Evolutionary conservation across 345 rosid species (phyloP), one percentile per base, ranked within the genome.

Genomic region (Durio zibethinus): DNA sequence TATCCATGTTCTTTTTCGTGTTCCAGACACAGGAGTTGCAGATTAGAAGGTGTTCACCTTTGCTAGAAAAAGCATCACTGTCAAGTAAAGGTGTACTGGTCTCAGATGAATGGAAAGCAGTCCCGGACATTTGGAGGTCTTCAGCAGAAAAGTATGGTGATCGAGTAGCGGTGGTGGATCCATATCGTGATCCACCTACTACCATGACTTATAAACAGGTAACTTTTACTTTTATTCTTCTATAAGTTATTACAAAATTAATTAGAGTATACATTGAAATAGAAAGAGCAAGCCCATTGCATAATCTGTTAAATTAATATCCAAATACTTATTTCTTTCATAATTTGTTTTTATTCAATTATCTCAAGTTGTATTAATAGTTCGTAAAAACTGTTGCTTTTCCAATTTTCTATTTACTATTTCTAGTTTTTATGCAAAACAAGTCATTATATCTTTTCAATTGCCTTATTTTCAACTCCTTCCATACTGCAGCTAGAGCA

Each of bases 51-150:
- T 89, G 79, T 81, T 84, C 99, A 7, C 92, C 93, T 18, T 82
- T 83, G 74, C 85, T 93, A 54, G 96, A 92, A 84, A 83, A 82
- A 40, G 71, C 80, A 61, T 74, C 84, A 15, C 65, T 81, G 66
- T 76, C 83, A 54, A 60, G 75, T 21, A 80, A 60, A 74, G 84
- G 77, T 78, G 79, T 76, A 54, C 72, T 85, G 79, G 79, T 77
- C 25, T 83, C 83, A 76, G 83, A 85, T 74, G 92, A 92, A 50
- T 93, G 93, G 99, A 86, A 80, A 78, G 85, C 94, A 62, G 92
- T 95, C 82, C 99, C 98, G 52, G 99, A 95, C 74, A 88, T 95
- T 66, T 95, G 99, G 97, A 92, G 97, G 84, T 85, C 89, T 78
- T 82, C 94, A 45, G 94, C 90, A 0, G 91, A 95, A 53, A 93